Conservation (phyloP, 2,329 filamentous ascomycete genomes). For the Pyrenophora tritici-repentis region DNA sequence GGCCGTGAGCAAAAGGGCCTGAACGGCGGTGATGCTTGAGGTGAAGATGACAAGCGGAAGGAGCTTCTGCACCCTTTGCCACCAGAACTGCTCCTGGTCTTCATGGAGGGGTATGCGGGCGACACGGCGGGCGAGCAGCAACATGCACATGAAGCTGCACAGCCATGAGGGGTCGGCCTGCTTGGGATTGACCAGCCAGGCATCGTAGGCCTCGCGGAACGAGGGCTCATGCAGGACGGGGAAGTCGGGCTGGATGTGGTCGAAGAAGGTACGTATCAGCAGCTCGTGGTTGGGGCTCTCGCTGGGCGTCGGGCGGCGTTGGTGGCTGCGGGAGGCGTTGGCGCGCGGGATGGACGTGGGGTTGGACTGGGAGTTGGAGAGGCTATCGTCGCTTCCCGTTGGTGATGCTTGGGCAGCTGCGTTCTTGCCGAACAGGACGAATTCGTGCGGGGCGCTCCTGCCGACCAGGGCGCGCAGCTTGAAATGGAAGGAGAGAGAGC, state of each 20-base stretch:
- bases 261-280: constrained; percentile 50
- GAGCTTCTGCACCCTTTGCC: constrained; percentile 48
- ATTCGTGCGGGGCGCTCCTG: constrained; percentile 38
- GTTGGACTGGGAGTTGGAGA: not conserved
- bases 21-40: constrained; percentile 50
- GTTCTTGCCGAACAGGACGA: constrained; percentile 51
- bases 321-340: not conserved
- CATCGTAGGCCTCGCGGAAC: constrained; percentile 50
- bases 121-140: constrained; percentile 48
- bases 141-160: constrained; percentile 50
- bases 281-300: constrained; percentile 36
- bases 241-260: constrained; percentile 50
- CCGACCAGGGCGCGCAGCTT: constrained; percentile 49
- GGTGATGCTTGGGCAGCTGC: constrained; percentile 39
- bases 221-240: constrained; percentile 52
- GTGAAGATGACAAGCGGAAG: constrained; percentile 52
- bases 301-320: not conserved
- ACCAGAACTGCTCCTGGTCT: constrained; percentile 50
- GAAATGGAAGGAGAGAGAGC: constrained; percentile 51
- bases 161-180: constrained; percentile 49
- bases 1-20: constrained; percentile 51
- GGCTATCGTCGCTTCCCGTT: constrained; percentile 20
- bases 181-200: constrained; percentile 37
- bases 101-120: constrained; percentile 41
- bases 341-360: not conserved